Base-by-base conservation (phyloP, 495 filamentous ascomycete species). In the Penicillium daleae region DNA sequence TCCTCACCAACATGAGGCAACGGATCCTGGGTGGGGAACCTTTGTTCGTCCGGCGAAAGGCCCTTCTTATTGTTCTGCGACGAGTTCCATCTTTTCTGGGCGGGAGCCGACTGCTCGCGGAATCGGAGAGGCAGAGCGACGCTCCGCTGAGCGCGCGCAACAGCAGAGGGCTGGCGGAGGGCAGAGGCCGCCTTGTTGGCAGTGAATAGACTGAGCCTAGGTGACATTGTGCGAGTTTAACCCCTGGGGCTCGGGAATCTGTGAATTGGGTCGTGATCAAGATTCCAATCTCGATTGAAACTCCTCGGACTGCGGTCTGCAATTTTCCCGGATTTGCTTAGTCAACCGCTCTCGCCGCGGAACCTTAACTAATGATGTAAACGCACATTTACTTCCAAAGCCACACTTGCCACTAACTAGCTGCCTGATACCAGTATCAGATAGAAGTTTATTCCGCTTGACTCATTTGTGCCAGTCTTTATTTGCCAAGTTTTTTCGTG, bases 1-100 rank as follows among this genome's bases (percentile, higher is more conserved):
- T 90, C 87, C 70, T 90, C 85, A 63, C 82, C 88, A 29, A 88
- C 84, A 74, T 85, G 79, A 35, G 83, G 85, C 55, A 86, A 70
- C n/a, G 75, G 76, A 51, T 86, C 82, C 69, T 82, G 79, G 40
- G 81, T 85, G 7, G 87, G 79, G 31, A 80, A 80, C 46, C 71
- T 75, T 52, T 75, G 74, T 55, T 79, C 71, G 31, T 80, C 67
- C 4, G 76, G 71, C 42, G 57, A 60, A 19, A 73, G 57, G 40
- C 75, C 75, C 68, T 83, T 82, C 49, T 80, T 73, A 56, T 79
- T 77, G 29, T 77, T 70, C 27, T 61, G 62, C n/a, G 78, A 79
- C 12, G 79, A 81, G 52, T 73, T 79, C 72, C 71, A 74, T 69
- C 78, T 64, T 55, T 68, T 63, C 49, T 77, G 72, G 13, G 67